These are phyloP conservation scores for Eimeria acervulina DNA, from an alignment of 169 alveolate genomes.

Conservation along the genomic window DNA sequence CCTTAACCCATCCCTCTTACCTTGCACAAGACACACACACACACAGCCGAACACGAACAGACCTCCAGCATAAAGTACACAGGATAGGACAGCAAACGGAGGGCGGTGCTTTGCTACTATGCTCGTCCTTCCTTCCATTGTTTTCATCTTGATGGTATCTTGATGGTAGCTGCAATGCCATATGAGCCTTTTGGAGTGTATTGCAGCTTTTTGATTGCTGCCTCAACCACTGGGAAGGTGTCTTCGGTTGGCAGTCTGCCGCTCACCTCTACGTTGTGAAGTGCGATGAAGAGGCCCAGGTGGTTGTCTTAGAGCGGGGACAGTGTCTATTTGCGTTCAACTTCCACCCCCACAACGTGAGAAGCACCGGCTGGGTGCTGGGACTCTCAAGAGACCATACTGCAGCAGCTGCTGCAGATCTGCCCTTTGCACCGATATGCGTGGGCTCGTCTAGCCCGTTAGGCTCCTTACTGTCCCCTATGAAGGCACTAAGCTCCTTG, in stretches of 20 bases:
- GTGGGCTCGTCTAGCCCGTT: neutral
- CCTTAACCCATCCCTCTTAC: neutral
- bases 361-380: constrained; percentile 56
- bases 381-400: neutral
- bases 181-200: neutral
- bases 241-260: constrained; percentile 89
- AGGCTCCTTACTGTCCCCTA: neutral
- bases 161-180: neutral
- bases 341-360: constrained; percentile 88
- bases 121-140: too few species aligned
- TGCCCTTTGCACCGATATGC: neutral
- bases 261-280: constrained; percentile 91
- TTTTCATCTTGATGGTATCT: neutral
- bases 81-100: neutral
- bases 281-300: constrained; percentile 92
- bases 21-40: neutral
- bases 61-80: neutral
- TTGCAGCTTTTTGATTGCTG: constrained; percentile 91
- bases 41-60: neutral
- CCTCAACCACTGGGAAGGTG: constrained; percentile 90
- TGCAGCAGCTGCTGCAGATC: neutral
- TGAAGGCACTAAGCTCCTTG: neutral
- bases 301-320: constrained; percentile 94
- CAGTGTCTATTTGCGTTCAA: constrained; percentile 94
- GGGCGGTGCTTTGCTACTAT: neutral